Conservation (phyloP, 306 rosid species). For the Pyrus bretschneideri region DNA sequence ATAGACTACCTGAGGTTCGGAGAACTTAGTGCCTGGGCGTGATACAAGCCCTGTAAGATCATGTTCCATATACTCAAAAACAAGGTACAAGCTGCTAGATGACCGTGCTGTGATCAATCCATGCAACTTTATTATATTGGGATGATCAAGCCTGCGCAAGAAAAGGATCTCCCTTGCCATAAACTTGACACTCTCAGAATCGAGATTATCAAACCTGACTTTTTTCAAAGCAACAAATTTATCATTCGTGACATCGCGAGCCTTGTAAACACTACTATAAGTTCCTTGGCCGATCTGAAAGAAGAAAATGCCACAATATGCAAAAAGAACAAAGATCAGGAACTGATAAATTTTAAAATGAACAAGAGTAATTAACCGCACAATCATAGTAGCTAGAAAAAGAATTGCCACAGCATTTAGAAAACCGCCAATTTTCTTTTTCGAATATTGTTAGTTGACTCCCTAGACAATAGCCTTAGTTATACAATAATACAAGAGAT, state of each 20-base stretch:
- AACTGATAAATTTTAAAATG: neutral
- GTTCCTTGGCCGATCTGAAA: slow-evolving; percentile 97
- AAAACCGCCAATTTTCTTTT: neutral
- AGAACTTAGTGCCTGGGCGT: slow-evolving; percentile 55
- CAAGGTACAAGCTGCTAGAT: slow-evolving; percentile 83
- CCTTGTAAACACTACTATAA: slow-evolving; percentile 87
- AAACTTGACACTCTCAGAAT: slow-evolving; percentile 81
- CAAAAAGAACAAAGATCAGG: slow-evolving; percentile 3
- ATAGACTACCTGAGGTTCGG: slow-evolving; percentile 75
- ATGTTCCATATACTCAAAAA: slow-evolving; percentile 93
- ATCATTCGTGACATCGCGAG: slow-evolving; percentile 55
- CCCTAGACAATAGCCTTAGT: neutral
- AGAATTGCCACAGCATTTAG: neutral
- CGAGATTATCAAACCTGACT: slow-evolving; percentile 86
- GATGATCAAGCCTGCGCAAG: slow-evolving; percentile 91
- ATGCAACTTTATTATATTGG: slow-evolving; percentile 76
- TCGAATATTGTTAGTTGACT: neutral
- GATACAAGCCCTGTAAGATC: slow-evolving; percentile 93
- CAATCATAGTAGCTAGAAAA: neutral
- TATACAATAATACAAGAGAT: neutral
- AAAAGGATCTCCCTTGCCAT: slow-evolving; percentile 94
- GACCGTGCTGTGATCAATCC: slow-evolving; percentile 72
- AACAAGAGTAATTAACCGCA: neutral
- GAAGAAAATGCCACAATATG: slow-evolving; percentile 17
- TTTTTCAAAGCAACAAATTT: slow-evolving; percentile 80